Evolutionary conservation across 2,329 filamentous ascomycete species (phyloP).

Genomic region (Aspergillus amoenus): DNA sequence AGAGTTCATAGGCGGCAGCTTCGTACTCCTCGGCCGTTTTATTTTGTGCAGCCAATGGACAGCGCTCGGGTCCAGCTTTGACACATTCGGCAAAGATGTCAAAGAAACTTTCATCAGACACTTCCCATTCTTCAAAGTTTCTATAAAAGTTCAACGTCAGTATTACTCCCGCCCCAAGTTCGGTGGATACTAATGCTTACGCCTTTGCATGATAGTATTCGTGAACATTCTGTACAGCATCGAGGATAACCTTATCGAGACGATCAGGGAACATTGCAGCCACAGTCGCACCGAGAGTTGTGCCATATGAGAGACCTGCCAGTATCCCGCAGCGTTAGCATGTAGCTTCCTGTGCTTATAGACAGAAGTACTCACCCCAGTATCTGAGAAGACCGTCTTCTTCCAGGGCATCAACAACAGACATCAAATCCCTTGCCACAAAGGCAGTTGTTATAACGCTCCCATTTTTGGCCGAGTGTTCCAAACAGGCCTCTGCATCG

Average conservation of each 20-base stretch:
- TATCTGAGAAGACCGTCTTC: constrained; percentile 11
- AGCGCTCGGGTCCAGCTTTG: constrained; percentile 7
- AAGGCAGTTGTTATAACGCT: constrained; percentile 12
- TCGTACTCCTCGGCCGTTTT: constrained; percentile 8
- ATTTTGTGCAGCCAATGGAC: constrained; percentile 1
- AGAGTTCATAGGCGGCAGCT: constrained; percentile 7
- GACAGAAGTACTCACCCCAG: constrained; percentile 4
- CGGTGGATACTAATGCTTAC: not conserved
- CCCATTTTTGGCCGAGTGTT: not conserved
- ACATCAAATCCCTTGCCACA: constrained; percentile 12
- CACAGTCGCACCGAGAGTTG: constrained; percentile 7
- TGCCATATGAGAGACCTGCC: constrained; percentile 14
- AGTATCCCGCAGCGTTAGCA: not conserved
- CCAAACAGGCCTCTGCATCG: constrained; percentile 7
- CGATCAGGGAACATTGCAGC: constrained; percentile 16
- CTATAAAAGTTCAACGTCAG: not conserved
- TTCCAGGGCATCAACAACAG: constrained; percentile 11
- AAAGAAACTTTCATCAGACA: constrained; percentile 6
- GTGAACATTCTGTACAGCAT: constrained; percentile 10
- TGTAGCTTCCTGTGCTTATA: not conserved
- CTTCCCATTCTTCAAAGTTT: constrained; percentile 6
- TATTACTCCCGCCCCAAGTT: not conserved
- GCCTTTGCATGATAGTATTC: constrained; percentile 10
- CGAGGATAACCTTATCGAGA: constrained; percentile 9
- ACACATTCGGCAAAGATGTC: constrained; percentile 8